Conservation (phyloP, 139 green algal species). For the Closterium sp. region DNA sequence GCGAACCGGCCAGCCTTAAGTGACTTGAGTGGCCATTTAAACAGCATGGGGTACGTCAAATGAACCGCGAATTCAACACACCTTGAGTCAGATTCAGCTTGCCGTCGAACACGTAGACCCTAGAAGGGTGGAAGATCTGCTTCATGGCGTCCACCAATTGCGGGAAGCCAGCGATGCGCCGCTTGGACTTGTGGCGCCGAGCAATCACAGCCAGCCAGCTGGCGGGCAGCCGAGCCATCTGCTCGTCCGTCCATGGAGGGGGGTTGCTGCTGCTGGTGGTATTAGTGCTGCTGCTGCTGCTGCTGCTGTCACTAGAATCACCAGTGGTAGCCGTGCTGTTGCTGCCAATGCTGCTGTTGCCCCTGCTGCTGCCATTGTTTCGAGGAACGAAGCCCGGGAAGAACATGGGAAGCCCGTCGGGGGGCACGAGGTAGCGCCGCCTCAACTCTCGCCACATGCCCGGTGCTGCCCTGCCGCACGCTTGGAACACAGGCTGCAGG, state of each 20-base stretch:
- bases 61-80: too few species aligned
- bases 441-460: not conserved
- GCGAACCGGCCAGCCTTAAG: too few species aligned
- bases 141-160: conserved; percentile 8
- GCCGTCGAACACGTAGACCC: conserved; percentile 12
- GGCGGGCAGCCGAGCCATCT: not conserved
- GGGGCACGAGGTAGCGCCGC: not conserved
- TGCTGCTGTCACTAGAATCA: too few species aligned
- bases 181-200: not conserved
- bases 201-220: not conserved
- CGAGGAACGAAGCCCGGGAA: not conserved
- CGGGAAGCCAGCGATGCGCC: not conserved
- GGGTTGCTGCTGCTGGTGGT: not conserved
- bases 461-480: not conserved
- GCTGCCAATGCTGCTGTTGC: not conserved
- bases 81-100: not conserved
- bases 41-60: too few species aligned
- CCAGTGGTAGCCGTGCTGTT: not conserved
- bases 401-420: not conserved
- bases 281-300: too few species aligned
- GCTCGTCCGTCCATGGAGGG: not conserved
- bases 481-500: not conserved
- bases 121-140: not conserved
- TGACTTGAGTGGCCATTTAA: too few species aligned
- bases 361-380: not conserved